Evolutionary conservation across 768 basidiomycete species (phyloP).

Genomic region (Suillus weaverae): DNA sequence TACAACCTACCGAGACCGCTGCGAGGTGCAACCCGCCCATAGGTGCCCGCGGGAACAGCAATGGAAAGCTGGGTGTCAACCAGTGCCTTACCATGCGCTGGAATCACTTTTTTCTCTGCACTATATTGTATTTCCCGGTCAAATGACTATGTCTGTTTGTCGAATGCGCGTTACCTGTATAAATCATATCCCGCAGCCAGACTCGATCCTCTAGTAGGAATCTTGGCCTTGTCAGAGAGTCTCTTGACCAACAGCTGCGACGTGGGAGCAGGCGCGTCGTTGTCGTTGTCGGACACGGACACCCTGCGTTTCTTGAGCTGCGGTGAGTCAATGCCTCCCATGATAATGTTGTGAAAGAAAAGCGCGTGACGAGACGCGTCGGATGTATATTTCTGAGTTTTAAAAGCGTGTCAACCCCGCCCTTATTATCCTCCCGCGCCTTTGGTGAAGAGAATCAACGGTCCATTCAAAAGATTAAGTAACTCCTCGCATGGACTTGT

Average conservation of each 20-base stretch:
- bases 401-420: conserved; percentile 45
- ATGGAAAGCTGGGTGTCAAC: conserved; percentile 91
- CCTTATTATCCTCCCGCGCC: neutral
- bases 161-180: conserved; percentile 59
- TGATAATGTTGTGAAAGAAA: conserved; percentile 1
- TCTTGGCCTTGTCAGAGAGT: conserved; percentile 74
- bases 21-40: conserved; percentile 94
- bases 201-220: conserved; percentile 85
- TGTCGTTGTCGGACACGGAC: conserved; percentile 47
- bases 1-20: conserved; percentile 81
- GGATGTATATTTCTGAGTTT: conserved; percentile 25
- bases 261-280: conserved; percentile 36
- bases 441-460: neutral
- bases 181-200: conserved; percentile 95
- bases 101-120: conserved; percentile 81
- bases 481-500: conserved; percentile 27
- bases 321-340: conserved; percentile 30
- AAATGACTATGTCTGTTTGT: neutral
- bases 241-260: conserved; percentile 77
- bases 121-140: conserved; percentile 39
- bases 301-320: conserved; percentile 63
- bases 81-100: conserved; percentile 89
- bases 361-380: conserved; percentile 24
- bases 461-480: neutral
- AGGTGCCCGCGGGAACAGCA: conserved; percentile 90